Conservation (phyloP, 2,329 filamentous ascomycete species). For the Trichoderma cornu-damae region DNA sequence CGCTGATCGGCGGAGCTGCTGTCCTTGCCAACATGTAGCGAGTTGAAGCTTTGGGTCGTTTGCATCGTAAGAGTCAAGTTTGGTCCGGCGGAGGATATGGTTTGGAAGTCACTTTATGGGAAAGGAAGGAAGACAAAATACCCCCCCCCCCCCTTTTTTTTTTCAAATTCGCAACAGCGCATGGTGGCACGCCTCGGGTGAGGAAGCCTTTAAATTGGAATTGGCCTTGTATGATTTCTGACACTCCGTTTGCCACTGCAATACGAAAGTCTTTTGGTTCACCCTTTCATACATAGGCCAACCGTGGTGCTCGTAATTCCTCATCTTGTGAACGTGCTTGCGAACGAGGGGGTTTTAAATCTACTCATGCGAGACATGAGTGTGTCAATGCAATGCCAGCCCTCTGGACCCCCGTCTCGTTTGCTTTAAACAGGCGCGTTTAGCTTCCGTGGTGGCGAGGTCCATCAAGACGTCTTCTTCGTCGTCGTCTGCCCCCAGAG, state of each 20-base stretch:
- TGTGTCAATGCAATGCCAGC: too few relatives aligned
- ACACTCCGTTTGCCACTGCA: not conserved
- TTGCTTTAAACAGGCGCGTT: too few relatives aligned
- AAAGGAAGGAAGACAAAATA: conserved; percentile 1
- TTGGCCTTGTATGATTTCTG: not conserved
- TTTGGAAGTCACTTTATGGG: not conserved
- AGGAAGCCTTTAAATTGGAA: not conserved
- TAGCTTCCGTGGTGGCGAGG: not conserved
- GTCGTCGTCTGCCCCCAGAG: conserved; percentile 51
- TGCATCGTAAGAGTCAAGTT: not conserved
- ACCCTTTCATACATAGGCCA: not conserved
- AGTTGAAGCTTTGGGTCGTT: not conserved
- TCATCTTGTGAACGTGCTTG: too few relatives aligned
- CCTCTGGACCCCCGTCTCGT: not conserved
- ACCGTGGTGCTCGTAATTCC: too few relatives aligned
- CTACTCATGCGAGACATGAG: too few relatives aligned
- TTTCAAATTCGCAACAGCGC: not conserved
- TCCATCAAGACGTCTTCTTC: conserved; percentile 7
- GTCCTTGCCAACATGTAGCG: conserved; percentile 41
- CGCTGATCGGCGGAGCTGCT: conserved; percentile 44
- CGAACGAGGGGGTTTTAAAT: too few relatives aligned
- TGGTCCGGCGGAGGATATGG: not conserved
- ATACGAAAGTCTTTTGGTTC: conserved; percentile 3
- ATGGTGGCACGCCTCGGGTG: not conserved
- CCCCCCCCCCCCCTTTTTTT: too few relatives aligned